Conservation (phyloP, 1,284 basidiomycete genomes). For the Cutaneotrichosporon cyanovorans region DNA sequence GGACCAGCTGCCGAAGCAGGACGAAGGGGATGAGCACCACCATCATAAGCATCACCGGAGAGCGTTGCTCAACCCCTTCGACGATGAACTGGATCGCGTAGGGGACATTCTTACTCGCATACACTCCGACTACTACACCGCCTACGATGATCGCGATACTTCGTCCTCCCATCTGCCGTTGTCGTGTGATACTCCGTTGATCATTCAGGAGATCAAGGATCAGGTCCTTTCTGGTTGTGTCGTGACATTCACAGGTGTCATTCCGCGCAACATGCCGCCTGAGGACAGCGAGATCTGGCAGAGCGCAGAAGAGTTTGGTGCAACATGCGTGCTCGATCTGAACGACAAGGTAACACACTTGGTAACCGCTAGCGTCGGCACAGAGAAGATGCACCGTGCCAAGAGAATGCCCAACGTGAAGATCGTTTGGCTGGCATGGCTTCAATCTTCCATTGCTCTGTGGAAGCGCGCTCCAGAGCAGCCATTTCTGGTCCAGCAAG, state of each 20-base stretch:
- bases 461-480: constrained; percentile 53
- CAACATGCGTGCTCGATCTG: constrained; percentile 65
- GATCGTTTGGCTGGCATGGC: constrained; percentile 82
- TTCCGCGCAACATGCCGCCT: constrained; percentile 72
- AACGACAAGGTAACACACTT: constrained; percentile 73
- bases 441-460: constrained; percentile 70
- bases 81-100: constrained; percentile 73
- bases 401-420: constrained; percentile 61
- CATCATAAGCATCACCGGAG: constrained; percentile 19
- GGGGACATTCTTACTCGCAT: constrained; percentile 67
- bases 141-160: constrained; percentile 19
- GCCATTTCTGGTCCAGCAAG: constrained; percentile 25
- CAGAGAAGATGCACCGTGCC: constrained; percentile 80
- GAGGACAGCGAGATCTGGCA: constrained; percentile 75
- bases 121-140: constrained; percentile 65
- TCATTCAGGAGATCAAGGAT: constrained; percentile 69
- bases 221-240: constrained; percentile 67
- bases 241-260: constrained; percentile 86
- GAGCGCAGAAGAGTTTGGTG: constrained; percentile 80
- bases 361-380: constrained; percentile 82
- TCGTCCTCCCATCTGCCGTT: constrained; percentile 13
- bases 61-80: constrained; percentile 74
- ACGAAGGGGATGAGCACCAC: neutral
- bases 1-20: constrained; percentile 5
- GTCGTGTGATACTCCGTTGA: constrained; percentile 15